Conservation (phyloP, 805 yeast genomes). For the Candida glaebosa region DNA sequence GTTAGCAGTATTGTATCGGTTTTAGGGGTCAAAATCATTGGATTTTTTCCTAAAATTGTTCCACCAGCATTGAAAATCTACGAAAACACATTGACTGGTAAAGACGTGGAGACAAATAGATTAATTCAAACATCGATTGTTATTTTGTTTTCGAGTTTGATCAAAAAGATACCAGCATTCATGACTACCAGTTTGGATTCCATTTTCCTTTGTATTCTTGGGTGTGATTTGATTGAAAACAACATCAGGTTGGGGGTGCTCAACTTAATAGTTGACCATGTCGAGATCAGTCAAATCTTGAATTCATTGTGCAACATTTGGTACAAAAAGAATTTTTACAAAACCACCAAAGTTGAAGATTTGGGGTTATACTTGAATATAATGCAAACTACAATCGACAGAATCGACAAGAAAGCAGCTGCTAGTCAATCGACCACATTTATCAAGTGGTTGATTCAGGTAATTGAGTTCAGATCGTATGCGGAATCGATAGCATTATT, state of each 20-base stretch:
- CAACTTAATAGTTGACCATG: constrained; percentile 57
- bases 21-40: constrained; percentile 82
- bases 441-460: constrained; percentile 61
- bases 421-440: constrained; percentile 65
- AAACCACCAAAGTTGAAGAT: constrained; percentile 29
- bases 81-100: constrained; percentile 31
- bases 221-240: constrained; percentile 56
- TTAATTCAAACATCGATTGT: constrained; percentile 68
- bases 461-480: constrained; percentile 64
- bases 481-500: constrained; percentile 38
- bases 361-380: constrained; percentile 70
- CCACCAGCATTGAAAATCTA: constrained; percentile 69
- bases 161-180: constrained; percentile 84
- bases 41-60: constrained; percentile 79
- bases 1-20: constrained; percentile 66
- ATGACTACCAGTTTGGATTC: constrained; percentile 65
- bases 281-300: constrained; percentile 64
- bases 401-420: constrained; percentile 70
- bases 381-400: constrained; percentile 63
- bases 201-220: constrained; percentile 56
- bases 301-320: constrained; percentile 62
- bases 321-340: constrained; percentile 38
- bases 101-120: constrained; percentile 24
- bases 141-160: constrained; percentile 66
- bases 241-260: constrained; percentile 60